Base-by-base conservation (phyloP, 768 basidiomycete genomes). In the Porpolomopsis calyptriformis region DNA sequence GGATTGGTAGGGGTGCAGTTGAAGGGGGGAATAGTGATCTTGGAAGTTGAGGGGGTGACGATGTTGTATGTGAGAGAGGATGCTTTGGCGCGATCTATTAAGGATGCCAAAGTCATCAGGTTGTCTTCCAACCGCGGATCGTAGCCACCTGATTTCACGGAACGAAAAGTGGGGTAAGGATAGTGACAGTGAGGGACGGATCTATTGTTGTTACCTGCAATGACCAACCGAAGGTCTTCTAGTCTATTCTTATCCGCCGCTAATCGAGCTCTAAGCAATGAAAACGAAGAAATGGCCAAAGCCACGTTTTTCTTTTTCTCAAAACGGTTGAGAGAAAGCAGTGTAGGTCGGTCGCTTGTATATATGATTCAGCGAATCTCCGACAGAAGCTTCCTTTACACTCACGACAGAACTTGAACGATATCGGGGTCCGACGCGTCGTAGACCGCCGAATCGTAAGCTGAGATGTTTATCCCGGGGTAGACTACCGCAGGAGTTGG, bases 261-360 rank as follows among this genome's bases (percentile, higher is more conserved):
- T 12, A 52, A 59, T 36, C 60, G 62, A 43, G 31, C 34, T 34
- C 65, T 64, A 29, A 89, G 60, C 10, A 65, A 61, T 1, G 85
- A 79, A 55, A 92, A 97, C 0, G 93, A 68, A 35, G 79, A 65
- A 4, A 98, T 68, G 0, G 93, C 96, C 2, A 99, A 70, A 1
- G 75, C 75, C 0, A 73, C 73, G 53, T 98, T 94, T 66, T 99
- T 99, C 71, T 98, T 98, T 56, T 73, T 77, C 64, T 99, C 96
- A 57, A 94, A 98, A 2, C 94, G 84, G 60, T 99, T 98, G 27
- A 98, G 67, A 4, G 93, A 89, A 1, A 97, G 57, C 3, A 98
- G 62, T 0, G 88, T 91, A 0, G 85, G 87, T 3, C 72, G 70
- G 26, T 74, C 61, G 35, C 80, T 82, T n/a, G 8, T 46, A 22